These are phyloP conservation scores for Rhizopogon vesiculosus DNA, from an alignment of 768 basidiomycete genomes.

Conservation along the genomic window DNA sequence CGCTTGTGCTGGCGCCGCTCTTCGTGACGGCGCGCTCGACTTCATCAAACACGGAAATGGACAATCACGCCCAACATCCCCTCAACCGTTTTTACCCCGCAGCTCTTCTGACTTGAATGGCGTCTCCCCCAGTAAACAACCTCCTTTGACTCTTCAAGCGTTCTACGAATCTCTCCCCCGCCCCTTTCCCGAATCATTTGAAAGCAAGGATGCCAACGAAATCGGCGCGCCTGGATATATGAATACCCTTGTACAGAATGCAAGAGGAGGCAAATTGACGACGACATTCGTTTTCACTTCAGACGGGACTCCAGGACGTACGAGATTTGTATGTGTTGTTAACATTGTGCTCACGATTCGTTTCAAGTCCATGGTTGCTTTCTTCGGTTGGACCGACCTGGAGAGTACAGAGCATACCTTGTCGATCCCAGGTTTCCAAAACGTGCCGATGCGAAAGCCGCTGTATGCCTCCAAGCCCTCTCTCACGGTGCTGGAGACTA, in stretches of 20 bases:
- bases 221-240: slow-evolving; percentile 54
- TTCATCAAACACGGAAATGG: slow-evolving; percentile 56
- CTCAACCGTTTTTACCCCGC: slow-evolving; percentile 2
- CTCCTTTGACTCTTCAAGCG: slow-evolving; percentile 40
- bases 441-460: slow-evolving; percentile 63
- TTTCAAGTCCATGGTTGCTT: slow-evolving; percentile 56
- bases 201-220: slow-evolving; percentile 39
- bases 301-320: slow-evolving; percentile 40
- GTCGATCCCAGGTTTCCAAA: slow-evolving; percentile 61
- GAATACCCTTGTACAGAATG: slow-evolving; percentile 44
- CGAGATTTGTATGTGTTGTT: slow-evolving; percentile 18
- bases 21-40: slow-evolving; percentile 50
- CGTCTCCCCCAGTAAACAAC: slow-evolving; percentile 4
- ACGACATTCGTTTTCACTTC: slow-evolving; percentile 41
- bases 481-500: slow-evolving; percentile 56
- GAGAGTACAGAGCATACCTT: slow-evolving; percentile 50
- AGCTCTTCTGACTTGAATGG: slow-evolving; percentile 5
- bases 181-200: slow-evolving; percentile 55
- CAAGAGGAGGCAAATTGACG: slow-evolving; percentile 44
- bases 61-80: slow-evolving; percentile 34
- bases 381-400: slow-evolving; percentile 51
- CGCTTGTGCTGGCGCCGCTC: slow-evolving; percentile 50
- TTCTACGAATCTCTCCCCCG: slow-evolving; percentile 65
- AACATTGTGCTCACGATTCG: slow-evolving; percentile 2
- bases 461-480: slow-evolving; percentile 62